Evolutionary conservation across 345 rosid species (phyloP).

Genomic region (Populus simonii): DNA sequence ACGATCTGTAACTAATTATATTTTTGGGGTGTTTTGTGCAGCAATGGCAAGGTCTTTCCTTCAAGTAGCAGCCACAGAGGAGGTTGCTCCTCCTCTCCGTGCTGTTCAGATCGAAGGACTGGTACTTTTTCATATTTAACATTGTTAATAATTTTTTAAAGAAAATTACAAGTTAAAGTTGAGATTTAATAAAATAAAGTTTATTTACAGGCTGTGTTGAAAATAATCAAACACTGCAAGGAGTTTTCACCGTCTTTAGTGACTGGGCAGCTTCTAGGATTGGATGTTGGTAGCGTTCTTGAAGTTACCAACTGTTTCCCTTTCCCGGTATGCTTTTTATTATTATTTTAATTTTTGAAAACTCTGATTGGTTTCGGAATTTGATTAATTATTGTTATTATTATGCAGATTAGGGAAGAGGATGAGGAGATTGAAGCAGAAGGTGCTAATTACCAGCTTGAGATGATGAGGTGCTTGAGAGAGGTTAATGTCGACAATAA

Average conservation of each 20-base stretch:
- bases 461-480: constrained; percentile 96
- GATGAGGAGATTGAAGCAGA: constrained; percentile 98
- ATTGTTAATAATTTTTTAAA: no score
- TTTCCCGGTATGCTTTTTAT: constrained; percentile 58
- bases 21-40: not conserved
- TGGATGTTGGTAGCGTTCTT: constrained; percentile 97
- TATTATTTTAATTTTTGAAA: not conserved
- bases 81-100: constrained; percentile 81
- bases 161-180: no score
- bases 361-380: not conserved
- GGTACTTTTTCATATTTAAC: constrained; percentile 33
- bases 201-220: constrained; percentile 61
- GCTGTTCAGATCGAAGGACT: constrained; percentile 98
- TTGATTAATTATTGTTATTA: not conserved
- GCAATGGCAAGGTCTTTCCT: constrained; percentile 71
- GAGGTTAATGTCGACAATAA: constrained; percentile 99
- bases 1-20: not conserved
- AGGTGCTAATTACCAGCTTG: constrained; percentile 99
- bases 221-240: constrained; percentile 97
- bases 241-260: constrained; percentile 94
- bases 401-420: constrained; percentile 64
- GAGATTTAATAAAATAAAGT: not conserved
- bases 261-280: constrained; percentile 96
- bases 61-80: constrained; percentile 82
- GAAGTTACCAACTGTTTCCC: constrained; percentile 99